These are phyloP conservation scores for Cytospora piceicola DNA, from an alignment of 2,329 filamentous ascomycete genomes.

Conservation along the genomic window DNA sequence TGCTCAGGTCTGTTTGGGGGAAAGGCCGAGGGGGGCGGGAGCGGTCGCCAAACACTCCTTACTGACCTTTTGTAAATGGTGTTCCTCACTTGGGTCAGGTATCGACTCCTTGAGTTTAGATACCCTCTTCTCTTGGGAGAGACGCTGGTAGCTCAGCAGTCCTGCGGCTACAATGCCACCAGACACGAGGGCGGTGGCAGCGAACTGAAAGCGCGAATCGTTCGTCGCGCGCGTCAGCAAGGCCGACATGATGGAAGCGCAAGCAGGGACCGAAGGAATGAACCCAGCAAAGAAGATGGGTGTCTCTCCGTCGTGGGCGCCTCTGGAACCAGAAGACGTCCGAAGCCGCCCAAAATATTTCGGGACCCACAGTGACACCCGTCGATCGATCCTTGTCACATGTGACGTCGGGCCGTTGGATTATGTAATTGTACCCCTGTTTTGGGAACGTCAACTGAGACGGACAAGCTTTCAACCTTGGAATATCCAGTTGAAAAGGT, in stretches of 20 bases:
- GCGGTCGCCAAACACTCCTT: conserved; percentile 1
- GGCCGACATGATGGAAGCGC: conserved; percentile 45
- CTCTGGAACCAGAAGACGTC: neutral
- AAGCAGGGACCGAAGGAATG: neutral
- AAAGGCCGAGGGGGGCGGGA: neutral
- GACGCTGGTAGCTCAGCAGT: conserved; percentile 64
- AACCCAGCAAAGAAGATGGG: neutral
- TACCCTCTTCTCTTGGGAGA: conserved; percentile 59
- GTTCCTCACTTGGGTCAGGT: conserved; percentile 44
- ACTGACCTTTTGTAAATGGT: conserved; percentile 44
- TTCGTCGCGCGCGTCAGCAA: conserved; percentile 49
- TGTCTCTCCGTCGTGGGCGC: neutral
- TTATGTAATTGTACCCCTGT: neutral
- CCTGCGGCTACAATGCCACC: conserved; percentile 63
- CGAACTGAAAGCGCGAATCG: conserved; percentile 62
- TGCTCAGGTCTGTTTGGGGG: conserved; percentile 27
- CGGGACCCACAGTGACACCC: neutral
- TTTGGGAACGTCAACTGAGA: neutral
- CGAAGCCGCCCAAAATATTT: conserved; percentile 18
- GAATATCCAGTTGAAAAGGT: no score
- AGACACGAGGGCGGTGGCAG: conserved; percentile 70
- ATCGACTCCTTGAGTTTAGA: conserved; percentile 64
- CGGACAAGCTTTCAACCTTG: no score
- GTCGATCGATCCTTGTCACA: neutral
- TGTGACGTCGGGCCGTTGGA: neutral